These are phyloP conservation scores for Jaapia argillacea DNA, from an alignment of 768 basidiomycete genomes.

Conservation along the genomic window DNA sequence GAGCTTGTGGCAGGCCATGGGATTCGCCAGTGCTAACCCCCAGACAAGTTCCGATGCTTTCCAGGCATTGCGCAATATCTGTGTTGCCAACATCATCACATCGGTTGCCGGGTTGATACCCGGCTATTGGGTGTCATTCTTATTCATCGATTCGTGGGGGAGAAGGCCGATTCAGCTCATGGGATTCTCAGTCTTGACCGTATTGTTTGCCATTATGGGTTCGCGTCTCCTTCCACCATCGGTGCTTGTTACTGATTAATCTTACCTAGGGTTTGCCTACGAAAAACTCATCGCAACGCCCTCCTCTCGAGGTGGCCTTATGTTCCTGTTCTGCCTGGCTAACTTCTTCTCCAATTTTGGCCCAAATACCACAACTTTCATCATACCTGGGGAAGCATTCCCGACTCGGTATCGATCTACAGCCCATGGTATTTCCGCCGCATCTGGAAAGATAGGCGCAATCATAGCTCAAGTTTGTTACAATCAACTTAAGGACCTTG, in stretches of 20 bases:
- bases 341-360: slow-evolving; percentile 91
- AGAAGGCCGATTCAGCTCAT: slow-evolving; percentile 76
- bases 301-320: slow-evolving; percentile 45
- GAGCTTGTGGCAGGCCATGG: slow-evolving; percentile 65
- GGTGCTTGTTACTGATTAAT: background rate
- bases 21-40: slow-evolving; percentile 43
- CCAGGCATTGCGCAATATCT: slow-evolving; percentile 50
- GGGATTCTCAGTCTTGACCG: slow-evolving; percentile 61
- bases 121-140: slow-evolving; percentile 57
- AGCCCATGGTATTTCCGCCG: slow-evolving; percentile 77
- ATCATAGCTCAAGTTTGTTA: slow-evolving; percentile 77
- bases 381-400: slow-evolving; percentile 77
- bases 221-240: slow-evolving; percentile 11
- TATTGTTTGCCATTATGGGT: slow-evolving; percentile 66
- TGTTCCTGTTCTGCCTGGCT: slow-evolving; percentile 79
- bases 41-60: slow-evolving; percentile 33
- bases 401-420: slow-evolving; percentile 86
- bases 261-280: slow-evolving; percentile 49
- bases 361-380: slow-evolving; percentile 71
- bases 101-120: slow-evolving; percentile 75
- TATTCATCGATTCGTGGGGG: slow-evolving; percentile 71
- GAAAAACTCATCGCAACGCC: slow-evolving; percentile 39
- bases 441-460: slow-evolving; percentile 76
- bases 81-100: slow-evolving; percentile 68
- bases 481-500: slow-evolving; percentile 54